These are phyloP conservation scores for Streptanthus diversifolius DNA, from an alignment of 345 rosid species.

Conservation along the genomic window DNA sequence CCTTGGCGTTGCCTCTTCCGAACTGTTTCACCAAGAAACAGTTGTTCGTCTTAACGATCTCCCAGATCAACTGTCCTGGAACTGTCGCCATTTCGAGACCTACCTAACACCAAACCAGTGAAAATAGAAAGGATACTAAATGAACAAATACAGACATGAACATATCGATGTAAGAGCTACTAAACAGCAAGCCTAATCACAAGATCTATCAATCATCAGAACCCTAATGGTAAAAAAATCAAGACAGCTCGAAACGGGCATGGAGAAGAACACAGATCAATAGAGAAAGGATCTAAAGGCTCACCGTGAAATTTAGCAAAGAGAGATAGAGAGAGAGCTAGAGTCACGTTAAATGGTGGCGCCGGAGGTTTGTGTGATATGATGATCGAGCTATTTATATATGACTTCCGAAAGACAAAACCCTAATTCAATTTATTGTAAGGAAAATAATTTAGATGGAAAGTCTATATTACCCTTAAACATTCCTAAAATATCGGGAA, in stretches of 20 bases:
- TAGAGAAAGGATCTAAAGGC: background rate
- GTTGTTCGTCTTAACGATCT: slow-evolving; percentile 74
- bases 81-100: slow-evolving; percentile 59
- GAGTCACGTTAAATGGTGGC: slow-evolving; percentile 14
- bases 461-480: slow-evolving; percentile 14
- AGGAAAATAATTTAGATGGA: rapidly evolving
- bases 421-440: slow-evolving; percentile 13
- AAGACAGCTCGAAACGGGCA: background rate
- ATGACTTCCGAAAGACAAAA: slow-evolving; percentile 2
- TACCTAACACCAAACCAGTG: background rate
- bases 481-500: background rate
- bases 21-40: slow-evolving; percentile 73
- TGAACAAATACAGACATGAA: background rate
- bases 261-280: background rate
- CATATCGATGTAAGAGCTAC: background rate
- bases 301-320: slow-evolving; percentile 26
- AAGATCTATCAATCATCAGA: background rate
- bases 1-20: slow-evolving; percentile 54
- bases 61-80: slow-evolving; percentile 74
- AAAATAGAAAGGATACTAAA: background rate
- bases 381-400: slow-evolving; percentile 30
- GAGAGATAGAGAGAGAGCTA: background rate
- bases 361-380: slow-evolving; percentile 20
- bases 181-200: background rate
- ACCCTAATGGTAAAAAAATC: background rate